Evolutionary conservation across 805 yeast species (phyloP).

Genomic region (Wickerhamiella cacticola): DNA sequence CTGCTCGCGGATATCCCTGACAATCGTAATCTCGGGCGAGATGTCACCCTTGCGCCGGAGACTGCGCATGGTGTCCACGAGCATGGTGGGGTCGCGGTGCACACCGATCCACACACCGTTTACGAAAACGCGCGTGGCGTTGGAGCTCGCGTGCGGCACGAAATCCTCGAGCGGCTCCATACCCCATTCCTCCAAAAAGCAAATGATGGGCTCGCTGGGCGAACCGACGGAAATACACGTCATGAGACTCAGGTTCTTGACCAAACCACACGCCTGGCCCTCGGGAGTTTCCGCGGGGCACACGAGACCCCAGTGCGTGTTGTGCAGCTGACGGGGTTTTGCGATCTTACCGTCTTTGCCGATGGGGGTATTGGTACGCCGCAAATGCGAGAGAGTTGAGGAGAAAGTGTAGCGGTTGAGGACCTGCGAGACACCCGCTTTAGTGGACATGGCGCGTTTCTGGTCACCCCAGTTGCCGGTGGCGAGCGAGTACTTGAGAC

Average conservation of each 20-base stretch:
- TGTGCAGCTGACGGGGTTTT: slow-evolving; percentile 96
- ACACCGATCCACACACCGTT: slow-evolving; percentile 99
- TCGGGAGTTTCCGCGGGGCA: slow-evolving; percentile 99
- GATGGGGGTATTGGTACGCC: slow-evolving; percentile 98
- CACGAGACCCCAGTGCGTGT: slow-evolving; percentile 99
- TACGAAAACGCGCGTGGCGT: slow-evolving; percentile 86
- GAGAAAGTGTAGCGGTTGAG: slow-evolving; percentile 95
- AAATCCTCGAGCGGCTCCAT: slow-evolving; percentile 95
- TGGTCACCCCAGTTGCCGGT: slow-evolving; percentile 99
- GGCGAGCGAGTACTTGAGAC: slow-evolving; percentile 92
- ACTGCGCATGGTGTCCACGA: slow-evolving; percentile 80
- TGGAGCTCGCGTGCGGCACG: slow-evolving; percentile 82
- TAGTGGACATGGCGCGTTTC: slow-evolving; percentile 95
- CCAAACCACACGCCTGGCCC: slow-evolving; percentile 99
- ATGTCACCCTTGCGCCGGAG: slow-evolving; percentile 92
- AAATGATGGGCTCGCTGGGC: slow-evolving; percentile 87
- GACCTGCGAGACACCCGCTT: slow-evolving; percentile 99
- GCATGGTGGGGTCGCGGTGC: slow-evolving; percentile 87
- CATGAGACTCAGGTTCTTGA: slow-evolving; percentile 91
- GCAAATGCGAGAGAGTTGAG: slow-evolving; percentile 94
- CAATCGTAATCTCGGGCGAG: slow-evolving; percentile 90
- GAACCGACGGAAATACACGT: slow-evolving; percentile 97
- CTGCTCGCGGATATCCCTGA: slow-evolving; percentile 92
- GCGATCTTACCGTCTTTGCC: slow-evolving; percentile 99
- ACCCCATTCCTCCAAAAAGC: slow-evolving; percentile 97